A percentile compares a stretch with the other conserved stretches of the same genome.
Conservation (phyloP, 2,329 filamentous ascomycete species). For the Macrophomina pseudophaseolina region DNA sequence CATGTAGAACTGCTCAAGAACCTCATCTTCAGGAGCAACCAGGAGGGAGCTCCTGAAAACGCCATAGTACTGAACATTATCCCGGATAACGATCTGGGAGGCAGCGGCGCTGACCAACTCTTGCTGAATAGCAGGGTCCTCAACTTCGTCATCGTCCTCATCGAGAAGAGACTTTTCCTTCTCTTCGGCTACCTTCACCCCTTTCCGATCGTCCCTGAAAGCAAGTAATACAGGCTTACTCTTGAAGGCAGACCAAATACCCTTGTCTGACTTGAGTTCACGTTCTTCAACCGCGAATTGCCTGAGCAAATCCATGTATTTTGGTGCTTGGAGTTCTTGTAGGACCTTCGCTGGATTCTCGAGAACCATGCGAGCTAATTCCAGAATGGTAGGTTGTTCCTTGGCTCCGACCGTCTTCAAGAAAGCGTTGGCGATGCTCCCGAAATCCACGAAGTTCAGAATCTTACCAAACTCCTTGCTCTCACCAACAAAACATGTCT, state of each 20-base stretch:
- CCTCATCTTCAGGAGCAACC: conserved; percentile 88
- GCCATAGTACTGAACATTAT: conserved; percentile 64
- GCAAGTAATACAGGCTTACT: conserved; percentile 78
- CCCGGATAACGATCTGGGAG: conserved; percentile 73
- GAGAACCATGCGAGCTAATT: conserved; percentile 84
- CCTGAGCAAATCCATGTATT: conserved; percentile 82
- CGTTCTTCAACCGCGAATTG: conserved; percentile 76
- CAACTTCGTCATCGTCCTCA: conserved; percentile 54
- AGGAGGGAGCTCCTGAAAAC: conserved; percentile 85
- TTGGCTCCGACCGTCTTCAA: conserved; percentile 88
- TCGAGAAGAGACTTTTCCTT: conserved; percentile 49
- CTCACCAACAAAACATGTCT: conserved; percentile 78
- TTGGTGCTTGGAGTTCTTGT: conserved; percentile 79
- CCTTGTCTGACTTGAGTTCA: conserved; percentile 76
- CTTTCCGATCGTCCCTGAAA: conserved; percentile 72
- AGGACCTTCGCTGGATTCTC: conserved; percentile 82
- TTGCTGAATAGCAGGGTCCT: conserved; percentile 29
- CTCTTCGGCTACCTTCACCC: conserved; percentile 29
- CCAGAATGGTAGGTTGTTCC: conserved; percentile 82
- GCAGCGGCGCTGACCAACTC: conserved; percentile 21
- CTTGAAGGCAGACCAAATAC: conserved; percentile 77
- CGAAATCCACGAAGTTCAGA: conserved; percentile 97
- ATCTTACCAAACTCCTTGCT: conserved; percentile 80
- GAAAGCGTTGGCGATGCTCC: conserved; percentile 84
- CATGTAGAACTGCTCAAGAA: conserved; percentile 81